phyloP scores from a whole-genome alignment of 805 yeast genomes.

The Kodamaea laetipori region DNA sequence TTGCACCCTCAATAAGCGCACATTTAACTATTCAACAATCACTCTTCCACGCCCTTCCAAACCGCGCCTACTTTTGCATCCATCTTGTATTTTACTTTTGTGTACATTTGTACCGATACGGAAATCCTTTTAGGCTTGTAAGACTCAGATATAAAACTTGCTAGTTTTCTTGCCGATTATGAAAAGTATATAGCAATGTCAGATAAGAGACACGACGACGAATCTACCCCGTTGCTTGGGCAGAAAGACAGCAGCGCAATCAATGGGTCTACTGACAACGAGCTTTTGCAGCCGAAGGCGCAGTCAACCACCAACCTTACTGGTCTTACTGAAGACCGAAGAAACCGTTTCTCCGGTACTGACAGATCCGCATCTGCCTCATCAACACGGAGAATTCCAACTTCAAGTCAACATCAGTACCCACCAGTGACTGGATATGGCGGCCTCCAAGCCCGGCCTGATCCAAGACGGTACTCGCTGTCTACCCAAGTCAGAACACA shows the following conservation, averaged over 20 bases:
- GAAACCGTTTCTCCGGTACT: constrained; percentile 3
- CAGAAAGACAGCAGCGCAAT: not conserved
- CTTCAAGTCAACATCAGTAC: not conserved
- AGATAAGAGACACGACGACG: not conserved
- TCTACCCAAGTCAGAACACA: not conserved
- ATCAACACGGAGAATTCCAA: not conserved
- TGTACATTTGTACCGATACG: too few species aligned
- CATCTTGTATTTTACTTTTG: too few species aligned
- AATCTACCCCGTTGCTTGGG: too few species aligned
- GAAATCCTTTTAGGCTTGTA: too few species aligned
- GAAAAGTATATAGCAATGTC: too few species aligned
- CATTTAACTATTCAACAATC: too few species aligned
- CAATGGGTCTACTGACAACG: not conserved
- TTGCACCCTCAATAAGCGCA: too few species aligned
- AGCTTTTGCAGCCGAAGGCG: not conserved
- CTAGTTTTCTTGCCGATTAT: too few species aligned
- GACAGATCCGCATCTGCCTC: constrained; percentile 9
- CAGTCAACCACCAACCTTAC: constrained; percentile 7
- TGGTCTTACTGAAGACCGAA: constrained; percentile 1
- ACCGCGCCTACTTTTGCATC: too few species aligned
- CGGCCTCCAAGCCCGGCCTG: not conserved
- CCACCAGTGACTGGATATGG: not conserved
- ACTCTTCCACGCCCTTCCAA: too few species aligned
- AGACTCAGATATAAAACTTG: too few species aligned
- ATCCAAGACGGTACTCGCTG: constrained; percentile 1